A percentile compares a stretch with the other conserved stretches of the same genome.
phyloP scores from a whole-genome alignment of 306 rosid genomes.

The Lathyrus oleraceus region DNA sequence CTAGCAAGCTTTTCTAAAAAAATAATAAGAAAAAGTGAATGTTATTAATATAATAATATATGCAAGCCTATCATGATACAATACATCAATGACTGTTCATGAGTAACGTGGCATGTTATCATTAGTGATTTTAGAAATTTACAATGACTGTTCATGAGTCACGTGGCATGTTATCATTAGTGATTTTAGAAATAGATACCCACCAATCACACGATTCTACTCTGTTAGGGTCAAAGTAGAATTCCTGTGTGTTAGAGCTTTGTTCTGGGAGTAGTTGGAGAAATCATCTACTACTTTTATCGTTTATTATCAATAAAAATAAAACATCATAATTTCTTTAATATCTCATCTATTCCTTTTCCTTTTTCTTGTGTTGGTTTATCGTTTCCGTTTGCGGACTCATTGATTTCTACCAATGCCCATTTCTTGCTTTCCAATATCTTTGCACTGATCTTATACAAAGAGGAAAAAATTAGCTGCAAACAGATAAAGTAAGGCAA shows the following conservation, averaged over 20 bases:
- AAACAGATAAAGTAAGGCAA: conserved; percentile 5
- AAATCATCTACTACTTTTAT: too few species aligned
- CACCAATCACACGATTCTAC: neutral
- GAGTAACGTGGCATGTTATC: neutral
- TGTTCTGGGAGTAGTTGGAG: too few species aligned
- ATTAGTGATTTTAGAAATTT: neutral
- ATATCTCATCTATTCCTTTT: too few species aligned
- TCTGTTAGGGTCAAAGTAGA: too few species aligned
- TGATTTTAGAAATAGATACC: neutral
- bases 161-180: neutral
- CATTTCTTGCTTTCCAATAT: neutral
- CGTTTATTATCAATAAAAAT: too few species aligned
- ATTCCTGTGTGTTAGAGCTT: too few species aligned
- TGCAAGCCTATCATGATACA: neutral
- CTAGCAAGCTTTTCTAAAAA: neutral
- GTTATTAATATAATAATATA: neutral
- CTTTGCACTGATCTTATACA: conserved; percentile 2
- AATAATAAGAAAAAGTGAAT: neutral
- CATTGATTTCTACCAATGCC: neutral
- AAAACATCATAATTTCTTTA: too few species aligned
- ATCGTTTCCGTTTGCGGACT: too few species aligned
- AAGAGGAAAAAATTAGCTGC: conserved; percentile 11
- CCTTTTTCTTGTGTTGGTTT: too few species aligned
- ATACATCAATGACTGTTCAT: neutral
- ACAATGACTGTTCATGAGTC: neutral